Base-by-base conservation (phyloP, 2,329 filamentous ascomycete genomes). In the Nemania abortiva region DNA sequence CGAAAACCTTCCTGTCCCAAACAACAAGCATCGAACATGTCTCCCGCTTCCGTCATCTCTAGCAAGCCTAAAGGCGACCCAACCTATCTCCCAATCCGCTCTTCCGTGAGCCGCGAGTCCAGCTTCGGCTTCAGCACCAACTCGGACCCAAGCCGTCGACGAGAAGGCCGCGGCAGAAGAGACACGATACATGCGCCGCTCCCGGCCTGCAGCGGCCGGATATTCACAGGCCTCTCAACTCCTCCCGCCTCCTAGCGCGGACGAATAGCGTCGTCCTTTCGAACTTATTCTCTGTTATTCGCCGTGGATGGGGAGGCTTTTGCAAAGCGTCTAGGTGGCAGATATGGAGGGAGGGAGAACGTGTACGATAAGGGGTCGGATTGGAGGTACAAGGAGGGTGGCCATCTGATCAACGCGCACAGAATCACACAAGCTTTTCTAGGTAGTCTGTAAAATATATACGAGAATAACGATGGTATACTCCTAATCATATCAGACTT, bases 161-260 rank as follows among this genome's bases (percentile, higher is more conserved):
- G 37, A n/a, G 34, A 22, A 20, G 52, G 56, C 37, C 18, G 65
- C 11, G 47, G 20, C 9, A 59, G 20, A 18, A 50, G n/a, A 27
- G 52, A 20, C 11, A 66, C 61, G 37, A 49, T 60, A 22, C 63
- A 68, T 27, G 70, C 66, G 37, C 70, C 70, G 3, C 70, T 71
- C 39, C 70, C 67, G 10, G 70, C 70, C 42, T 71, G 70, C 34
- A 71, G 70, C 62, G 70, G 70, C 29, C 64, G 64, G 49, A 61
- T 42, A 49, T 71, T 65, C 62, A 54, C 61, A 15, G 60, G 24
- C 6, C 22, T 42, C 6, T 47, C 54, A 1, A 37, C 61, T 2
- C 39, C 54, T 7, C 27, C 45, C 9, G 31, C 24, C 2, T 50
- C 54, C 7, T 68, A 59, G 27, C 15, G 7, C 18, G 18, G 52